A percentile compares a stretch with the other conserved stretches of the same genome.
phyloP scores from a whole-genome alignment of 352 stramenopile genomes.

The Aphanomyces euteiches region DNA sequence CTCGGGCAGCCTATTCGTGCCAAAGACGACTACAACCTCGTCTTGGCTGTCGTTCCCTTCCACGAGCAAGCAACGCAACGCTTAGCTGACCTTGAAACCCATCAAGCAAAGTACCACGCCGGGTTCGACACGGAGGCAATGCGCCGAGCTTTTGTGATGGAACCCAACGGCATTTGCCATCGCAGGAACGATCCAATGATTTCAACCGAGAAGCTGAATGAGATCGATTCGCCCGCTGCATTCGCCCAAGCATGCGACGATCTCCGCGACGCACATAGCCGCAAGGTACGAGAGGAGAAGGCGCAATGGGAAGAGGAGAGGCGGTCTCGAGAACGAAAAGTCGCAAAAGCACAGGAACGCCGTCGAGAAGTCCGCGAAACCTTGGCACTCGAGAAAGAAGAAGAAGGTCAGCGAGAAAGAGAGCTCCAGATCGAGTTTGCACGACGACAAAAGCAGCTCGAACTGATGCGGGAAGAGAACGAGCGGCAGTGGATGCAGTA shows the following conservation, averaged over 20 bases:
- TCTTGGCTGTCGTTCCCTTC: slow-evolving; percentile 8
- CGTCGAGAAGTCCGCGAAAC: slow-evolving; percentile 59
- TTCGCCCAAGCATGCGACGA: slow-evolving; percentile 16
- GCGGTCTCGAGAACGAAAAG: neutral
- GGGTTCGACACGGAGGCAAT: slow-evolving; percentile 17
- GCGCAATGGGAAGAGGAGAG: slow-evolving; percentile 11
- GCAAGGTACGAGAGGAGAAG: neutral
- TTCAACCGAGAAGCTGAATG: neutral
- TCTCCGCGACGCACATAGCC: neutral
- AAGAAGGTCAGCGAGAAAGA: slow-evolving; percentile 49
- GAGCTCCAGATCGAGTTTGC: slow-evolving; percentile 47
- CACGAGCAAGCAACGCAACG: neutral
- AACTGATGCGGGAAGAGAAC: slow-evolving; percentile 46
- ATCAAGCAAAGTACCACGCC: slow-evolving; percentile 7
- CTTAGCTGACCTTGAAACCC: neutral
- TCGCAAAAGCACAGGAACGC: slow-evolving; percentile 39
- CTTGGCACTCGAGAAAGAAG: slow-evolving; percentile 58
- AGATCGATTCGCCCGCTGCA: slow-evolving; percentile 12
- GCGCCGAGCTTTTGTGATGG: slow-evolving; percentile 3
- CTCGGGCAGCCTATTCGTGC: slow-evolving; percentile 15
- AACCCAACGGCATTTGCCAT: slow-evolving; percentile 11
- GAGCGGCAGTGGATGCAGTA: slow-evolving; percentile 65
- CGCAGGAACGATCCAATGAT: slow-evolving; percentile 19
- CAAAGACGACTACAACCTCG: slow-evolving; percentile 17
- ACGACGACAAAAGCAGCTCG: slow-evolving; percentile 38